Evolutionary conservation across 176 grass and related monocot genomes (phyloP).

Genomic region (Ensete glaucum): DNA sequence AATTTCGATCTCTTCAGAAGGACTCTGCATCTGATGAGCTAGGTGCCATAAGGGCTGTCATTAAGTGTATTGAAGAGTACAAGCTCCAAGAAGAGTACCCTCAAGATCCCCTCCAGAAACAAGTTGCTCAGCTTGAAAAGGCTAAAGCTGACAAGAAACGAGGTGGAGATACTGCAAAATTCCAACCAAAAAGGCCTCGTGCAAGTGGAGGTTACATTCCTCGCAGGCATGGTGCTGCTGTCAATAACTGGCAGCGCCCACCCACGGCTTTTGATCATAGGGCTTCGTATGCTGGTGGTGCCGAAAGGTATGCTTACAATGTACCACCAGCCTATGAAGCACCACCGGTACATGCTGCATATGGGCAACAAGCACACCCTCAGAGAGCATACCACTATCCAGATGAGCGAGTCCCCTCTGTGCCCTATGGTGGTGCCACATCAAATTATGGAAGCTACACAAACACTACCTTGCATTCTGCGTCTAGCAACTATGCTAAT

Average conservation of each 20-base stretch:
- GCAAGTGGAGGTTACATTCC: neutral
- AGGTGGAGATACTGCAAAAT: slow-evolving; percentile 21
- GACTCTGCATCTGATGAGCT: neutral
- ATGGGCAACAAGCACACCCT: slow-evolving; percentile 19
- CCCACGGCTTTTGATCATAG: slow-evolving; percentile 27
- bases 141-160: slow-evolving; percentile 26
- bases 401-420: slow-evolving; percentile 25
- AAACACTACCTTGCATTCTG: slow-evolving; percentile 7
- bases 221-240: neutral
- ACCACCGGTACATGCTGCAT: slow-evolving; percentile 18
- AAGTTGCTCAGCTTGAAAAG: slow-evolving; percentile 42
- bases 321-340: slow-evolving; percentile 22
- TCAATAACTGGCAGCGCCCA: slow-evolving; percentile 31
- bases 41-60: neutral
- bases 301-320: neutral
- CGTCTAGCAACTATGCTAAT: slow-evolving; percentile 12
- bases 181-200: slow-evolving; percentile 9
- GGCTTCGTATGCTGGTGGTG: neutral
- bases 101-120: slow-evolving; percentile 64
- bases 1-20: neutral
- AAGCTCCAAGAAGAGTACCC: slow-evolving; percentile 62
- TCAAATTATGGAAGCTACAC: slow-evolving; percentile 2
- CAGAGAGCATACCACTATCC: slow-evolving; percentile 37
- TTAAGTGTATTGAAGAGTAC: slow-evolving; percentile 57
- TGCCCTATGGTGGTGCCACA: slow-evolving; percentile 11